Evolutionary conservation across 2,329 filamentous ascomycete species (phyloP), one percentile per base, ranked within the genome.

Genomic region (Botryotinia narcissicola): DNA sequence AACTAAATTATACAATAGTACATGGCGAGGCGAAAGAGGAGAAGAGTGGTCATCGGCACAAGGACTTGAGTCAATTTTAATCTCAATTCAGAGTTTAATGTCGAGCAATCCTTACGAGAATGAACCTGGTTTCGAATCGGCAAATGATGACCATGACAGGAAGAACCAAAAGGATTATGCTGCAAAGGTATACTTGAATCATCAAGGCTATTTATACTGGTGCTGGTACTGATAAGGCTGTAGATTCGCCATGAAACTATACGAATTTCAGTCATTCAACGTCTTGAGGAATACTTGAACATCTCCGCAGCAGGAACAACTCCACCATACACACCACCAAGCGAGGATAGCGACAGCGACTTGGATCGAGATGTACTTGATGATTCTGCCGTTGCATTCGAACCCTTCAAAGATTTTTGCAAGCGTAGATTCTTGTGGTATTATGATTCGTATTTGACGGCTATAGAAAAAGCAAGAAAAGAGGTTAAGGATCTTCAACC

Each of bases 1-100:
- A 54, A 54, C 75, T 78, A 44, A 68, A 77, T 71, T 64, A 54
- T 29, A 70, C 61, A 25, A n/a, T 78, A 97, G 95, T 73, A 99
- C 96, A 81, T 99, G 96, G 96, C 89, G 92, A 68, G 95, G 95
- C 42, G 92, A 97, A 80, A 88, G 90, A 25, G 94, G 95, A 72
- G 96, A 98, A 82, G 91, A 98, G 81, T 99, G 96, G 96, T 98
- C 95, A 25, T 94, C 95, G 25, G 96, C 95, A 0, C 96, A 98
- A 82, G 95, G 96, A 10, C 86, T 99, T 1, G 96, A 98, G 82
- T 98, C 95, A 0, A 93, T 98, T 67, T 83, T 99, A 66, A 89
- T 98, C 71, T 98, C 95, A 8, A 98, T 99, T 73, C 96, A 99
- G 83, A 98, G 95, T 81, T 86, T 99, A 62, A 95, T 99, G 92